Conservation (phyloP, 2,329 filamentous ascomycete genomes). For the Sclerotinia trifoliorum region DNA sequence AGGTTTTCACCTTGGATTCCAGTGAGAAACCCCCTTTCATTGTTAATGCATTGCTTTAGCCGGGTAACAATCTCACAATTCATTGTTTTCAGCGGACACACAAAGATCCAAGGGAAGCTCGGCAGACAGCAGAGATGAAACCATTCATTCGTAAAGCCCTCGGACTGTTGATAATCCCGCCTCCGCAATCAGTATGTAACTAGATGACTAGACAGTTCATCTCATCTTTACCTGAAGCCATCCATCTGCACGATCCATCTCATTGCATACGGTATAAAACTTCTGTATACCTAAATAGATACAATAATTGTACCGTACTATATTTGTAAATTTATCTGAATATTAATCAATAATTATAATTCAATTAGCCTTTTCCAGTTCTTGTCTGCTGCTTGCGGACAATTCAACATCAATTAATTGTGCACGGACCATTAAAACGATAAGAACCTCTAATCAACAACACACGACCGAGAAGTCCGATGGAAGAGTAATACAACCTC, state of each 20-base stretch:
- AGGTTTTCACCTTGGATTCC: neutral
- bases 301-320: too few species aligned
- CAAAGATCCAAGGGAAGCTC: neutral
- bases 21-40: too few species aligned
- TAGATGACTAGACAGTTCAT: neutral
- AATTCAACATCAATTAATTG: neutral
- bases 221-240: neutral
- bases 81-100: neutral
- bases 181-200: neutral
- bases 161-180: neutral
- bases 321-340: neutral
- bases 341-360: neutral
- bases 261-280: neutral
- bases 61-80: neutral
- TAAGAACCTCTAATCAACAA: constrained; percentile 13
- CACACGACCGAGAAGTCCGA: constrained; percentile 23
- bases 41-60: neutral
- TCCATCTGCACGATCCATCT: neutral
- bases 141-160: neutral
- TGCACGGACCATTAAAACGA: constrained; percentile 8
- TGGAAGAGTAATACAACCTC: constrained; percentile 13
- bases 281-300: neutral
- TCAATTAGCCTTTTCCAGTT: neutral
- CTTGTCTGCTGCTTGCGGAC: neutral
- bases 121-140: neutral